These are phyloP conservation scores for Picea engelmannii DNA, from an alignment of 83 land plant species.

Conservation along the genomic window DNA sequence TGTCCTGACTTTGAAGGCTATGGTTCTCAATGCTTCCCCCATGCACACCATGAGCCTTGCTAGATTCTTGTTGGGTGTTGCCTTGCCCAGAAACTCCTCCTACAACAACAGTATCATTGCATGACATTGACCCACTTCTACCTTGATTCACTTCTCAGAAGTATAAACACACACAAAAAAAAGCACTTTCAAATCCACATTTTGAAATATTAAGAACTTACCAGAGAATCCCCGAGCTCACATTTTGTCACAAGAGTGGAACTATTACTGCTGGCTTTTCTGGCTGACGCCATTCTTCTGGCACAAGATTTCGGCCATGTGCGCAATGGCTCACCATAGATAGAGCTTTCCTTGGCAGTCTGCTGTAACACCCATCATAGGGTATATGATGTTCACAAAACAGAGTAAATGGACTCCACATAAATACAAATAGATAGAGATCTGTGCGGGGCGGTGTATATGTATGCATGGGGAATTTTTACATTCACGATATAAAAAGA, in stretches of 20 bases:
- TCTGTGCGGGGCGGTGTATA: background rate
- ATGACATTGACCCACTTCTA: background rate
- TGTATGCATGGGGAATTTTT: background rate
- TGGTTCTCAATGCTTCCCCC: constrained; percentile 96
- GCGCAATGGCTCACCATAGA: constrained; percentile 53
- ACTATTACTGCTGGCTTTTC: constrained; percentile 8
- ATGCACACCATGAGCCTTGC: constrained; percentile 77
- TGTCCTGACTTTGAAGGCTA: constrained; percentile 93
- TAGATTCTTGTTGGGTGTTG: constrained; percentile 77
- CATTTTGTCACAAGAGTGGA: constrained; percentile 44
- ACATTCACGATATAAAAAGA: background rate
- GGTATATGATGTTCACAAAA: too few species aligned
- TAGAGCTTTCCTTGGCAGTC: constrained; percentile 45
- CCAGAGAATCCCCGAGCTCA: constrained; percentile 71
- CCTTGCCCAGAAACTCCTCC: constrained; percentile 88
- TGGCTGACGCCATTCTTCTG: constrained; percentile 20
- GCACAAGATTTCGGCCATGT: constrained; percentile 9
- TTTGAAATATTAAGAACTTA: constrained; percentile 15
- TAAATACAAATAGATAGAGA: background rate
- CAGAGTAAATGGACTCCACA: too few species aligned
- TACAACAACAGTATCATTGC: constrained; percentile 15
- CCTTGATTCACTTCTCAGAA: background rate
- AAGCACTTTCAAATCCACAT: background rate
- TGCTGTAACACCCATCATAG: background rate
- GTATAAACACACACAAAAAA: background rate